Base-by-base conservation (phyloP, 805 yeast genomes). In the Candida anglica region DNA sequence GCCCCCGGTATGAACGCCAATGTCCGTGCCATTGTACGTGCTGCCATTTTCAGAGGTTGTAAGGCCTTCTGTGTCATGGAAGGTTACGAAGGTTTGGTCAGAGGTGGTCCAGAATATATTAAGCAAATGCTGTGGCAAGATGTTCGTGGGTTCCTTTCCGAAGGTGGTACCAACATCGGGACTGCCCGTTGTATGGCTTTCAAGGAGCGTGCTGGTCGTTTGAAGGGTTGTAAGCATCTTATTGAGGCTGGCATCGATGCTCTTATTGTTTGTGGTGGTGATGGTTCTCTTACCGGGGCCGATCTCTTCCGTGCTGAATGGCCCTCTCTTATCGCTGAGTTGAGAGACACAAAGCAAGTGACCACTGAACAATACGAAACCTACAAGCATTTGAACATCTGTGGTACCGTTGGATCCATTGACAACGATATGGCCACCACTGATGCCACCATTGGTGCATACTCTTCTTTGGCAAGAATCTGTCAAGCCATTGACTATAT, bases 1-100 rank as follows among this genome's bases (percentile, higher is more conserved):
- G 85, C 98, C 34, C 98, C 94, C 19, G 99, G 99, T 51, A 93
- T 93, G 98, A 87, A 88, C 61, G 91, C 97, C 4, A 86, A 81
- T 18, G 98, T 93, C 6, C 74, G 98, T 43, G 95, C 98, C 0
- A 95, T 93, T 39, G 96, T 91, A 6, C 76, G 98, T 49, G 78
- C 96, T 2, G 96, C 95, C 42, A 86, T 93, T 43, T 77, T 70
- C 66, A 71, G 79, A 38, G 89, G 84, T 13, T 93, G 98, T 66
- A 94, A 88, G 43, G 91, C 88, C 19, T 93, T 73, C 51, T 97
- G 94, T 18, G 79, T 94, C 31, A 81, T 77, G 56, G 98, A 93
- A 63, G 98, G 98, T 42, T 93, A 93, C 69, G 84, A 86, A 43
- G 98, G 98, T 41, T 71, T 93, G 38, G 89, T 93, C 16, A 66